Conservation (phyloP, 2,329 filamentous ascomycete species). For the Paradendryphiella salina region DNA sequence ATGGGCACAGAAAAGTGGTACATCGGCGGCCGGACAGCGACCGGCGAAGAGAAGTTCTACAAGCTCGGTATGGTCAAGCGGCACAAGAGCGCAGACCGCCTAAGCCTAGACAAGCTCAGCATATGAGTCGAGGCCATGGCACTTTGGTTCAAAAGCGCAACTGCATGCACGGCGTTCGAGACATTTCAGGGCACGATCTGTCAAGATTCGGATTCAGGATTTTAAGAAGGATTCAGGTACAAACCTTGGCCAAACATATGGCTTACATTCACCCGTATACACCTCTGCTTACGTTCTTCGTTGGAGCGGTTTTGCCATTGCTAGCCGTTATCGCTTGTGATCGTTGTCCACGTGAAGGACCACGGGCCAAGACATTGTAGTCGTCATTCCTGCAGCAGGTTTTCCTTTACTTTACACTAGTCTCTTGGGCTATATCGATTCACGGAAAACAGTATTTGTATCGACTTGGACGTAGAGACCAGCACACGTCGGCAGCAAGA, state of each 20-base stretch:
- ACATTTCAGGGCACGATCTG: slow-evolving; percentile 12
- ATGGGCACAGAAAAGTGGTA: slow-evolving; percentile 78
- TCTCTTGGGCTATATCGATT: background rate
- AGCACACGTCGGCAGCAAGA: background rate
- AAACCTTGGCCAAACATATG: slow-evolving; percentile 2
- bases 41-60: slow-evolving; percentile 79
- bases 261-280: slow-evolving; percentile 12
- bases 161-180: slow-evolving; percentile 39
- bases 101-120: slow-evolving; percentile 75
- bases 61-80: slow-evolving; percentile 75
- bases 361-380: slow-evolving; percentile 9
- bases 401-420: background rate
- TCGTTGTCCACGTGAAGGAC: slow-evolving; percentile 15
- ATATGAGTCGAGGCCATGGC: slow-evolving; percentile 55
- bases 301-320: slow-evolving; percentile 2
- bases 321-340: background rate
- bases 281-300: slow-evolving; percentile 12
- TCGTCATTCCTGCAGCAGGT: slow-evolving; percentile 11
- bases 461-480: background rate
- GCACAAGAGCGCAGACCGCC: slow-evolving; percentile 71
- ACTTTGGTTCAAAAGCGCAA: slow-evolving; percentile 11
- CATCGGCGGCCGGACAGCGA: slow-evolving; percentile 74
- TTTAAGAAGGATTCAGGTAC: slow-evolving; percentile 11
- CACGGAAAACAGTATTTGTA: background rate
- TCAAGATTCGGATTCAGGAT: slow-evolving; percentile 17